Evolutionary conservation across 257 asterid genomes (phyloP).

Genomic region (Solanum lycopersicoides): DNA sequence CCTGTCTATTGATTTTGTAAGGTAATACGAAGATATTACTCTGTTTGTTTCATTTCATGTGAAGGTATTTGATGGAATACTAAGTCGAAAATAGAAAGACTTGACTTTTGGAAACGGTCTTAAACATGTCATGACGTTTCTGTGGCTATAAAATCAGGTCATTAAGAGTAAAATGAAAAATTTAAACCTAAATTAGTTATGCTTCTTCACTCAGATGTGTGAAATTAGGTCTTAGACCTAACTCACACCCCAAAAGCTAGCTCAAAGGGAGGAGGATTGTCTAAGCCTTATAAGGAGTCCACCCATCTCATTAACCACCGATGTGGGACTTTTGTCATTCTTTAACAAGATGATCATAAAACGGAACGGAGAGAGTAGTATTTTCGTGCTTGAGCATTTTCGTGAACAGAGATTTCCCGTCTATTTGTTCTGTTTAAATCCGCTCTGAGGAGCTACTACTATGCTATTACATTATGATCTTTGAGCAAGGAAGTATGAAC

Average conservation of each 20-base stretch:
- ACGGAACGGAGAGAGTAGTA: neutral
- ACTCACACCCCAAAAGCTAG: too few relatives aligned
- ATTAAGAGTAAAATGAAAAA: neutral
- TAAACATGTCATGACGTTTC: neutral
- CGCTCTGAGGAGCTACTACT: too few relatives aligned
- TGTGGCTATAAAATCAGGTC: neutral
- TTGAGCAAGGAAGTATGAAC: neutral
- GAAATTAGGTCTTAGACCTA: too few relatives aligned
- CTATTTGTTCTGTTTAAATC: neutral
- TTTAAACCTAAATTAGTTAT: neutral
- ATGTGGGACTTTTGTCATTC: conserved; percentile 38
- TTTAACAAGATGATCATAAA: conserved; percentile 5
- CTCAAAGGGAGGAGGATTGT: conserved; percentile 61
- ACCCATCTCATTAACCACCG: too few relatives aligned
- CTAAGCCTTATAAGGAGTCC: too few relatives aligned
- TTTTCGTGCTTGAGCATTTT: neutral
- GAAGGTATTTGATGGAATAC: neutral
- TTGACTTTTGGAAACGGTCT: neutral
- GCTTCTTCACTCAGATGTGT: too few relatives aligned
- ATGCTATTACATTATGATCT: neutral
- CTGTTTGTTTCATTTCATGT: neutral
- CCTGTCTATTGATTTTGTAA: neutral
- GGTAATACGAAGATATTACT: neutral
- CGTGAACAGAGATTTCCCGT: neutral
- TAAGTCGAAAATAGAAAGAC: neutral